phyloP scores from a whole-genome alignment of 371 early-diverging fungal genomes.

The Apophysomyces elegans region DNA sequence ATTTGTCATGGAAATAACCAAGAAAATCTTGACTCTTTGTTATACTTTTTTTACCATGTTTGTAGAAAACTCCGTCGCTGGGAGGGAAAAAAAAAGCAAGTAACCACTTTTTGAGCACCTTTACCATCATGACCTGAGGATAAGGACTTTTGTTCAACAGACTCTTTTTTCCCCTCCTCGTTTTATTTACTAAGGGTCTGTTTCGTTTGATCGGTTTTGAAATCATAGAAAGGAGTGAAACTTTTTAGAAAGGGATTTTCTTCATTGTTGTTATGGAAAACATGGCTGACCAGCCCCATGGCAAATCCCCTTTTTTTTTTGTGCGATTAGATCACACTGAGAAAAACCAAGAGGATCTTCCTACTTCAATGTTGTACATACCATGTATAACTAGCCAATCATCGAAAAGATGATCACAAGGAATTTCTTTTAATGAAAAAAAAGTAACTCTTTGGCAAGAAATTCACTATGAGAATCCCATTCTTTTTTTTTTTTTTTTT shows the following conservation, averaged over 20 bases:
- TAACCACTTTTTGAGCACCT: not conserved
- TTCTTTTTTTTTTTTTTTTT: too few species aligned
- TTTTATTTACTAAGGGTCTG: too few species aligned
- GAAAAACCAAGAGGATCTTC: not conserved
- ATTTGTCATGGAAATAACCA: not conserved
- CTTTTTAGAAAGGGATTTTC: too few species aligned
- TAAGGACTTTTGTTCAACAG: too few species aligned
- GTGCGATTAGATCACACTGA: not conserved
- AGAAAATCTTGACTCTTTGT: not conserved
- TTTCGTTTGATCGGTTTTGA: too few species aligned
- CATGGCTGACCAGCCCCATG: too few species aligned
- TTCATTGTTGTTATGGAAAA: too few species aligned
- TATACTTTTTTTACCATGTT: not conserved
- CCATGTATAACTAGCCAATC: slow-evolving; percentile 2
- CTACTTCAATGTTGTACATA: not conserved
- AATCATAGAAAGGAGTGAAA: too few species aligned
- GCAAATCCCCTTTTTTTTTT: too few species aligned
- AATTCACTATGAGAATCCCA: too few species aligned
- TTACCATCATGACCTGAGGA: not conserved
- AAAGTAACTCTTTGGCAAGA: not conserved
- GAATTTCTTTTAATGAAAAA: slow-evolving; percentile 9
- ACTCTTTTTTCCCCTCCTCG: too few species aligned
- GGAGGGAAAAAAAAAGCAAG: not conserved
- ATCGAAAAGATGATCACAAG: not conserved
- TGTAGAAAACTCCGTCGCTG: slow-evolving; percentile 1